Evolutionary conservation across 2,329 filamentous ascomycete genomes (phyloP).

Genomic region (Penicillium crustosum): DNA sequence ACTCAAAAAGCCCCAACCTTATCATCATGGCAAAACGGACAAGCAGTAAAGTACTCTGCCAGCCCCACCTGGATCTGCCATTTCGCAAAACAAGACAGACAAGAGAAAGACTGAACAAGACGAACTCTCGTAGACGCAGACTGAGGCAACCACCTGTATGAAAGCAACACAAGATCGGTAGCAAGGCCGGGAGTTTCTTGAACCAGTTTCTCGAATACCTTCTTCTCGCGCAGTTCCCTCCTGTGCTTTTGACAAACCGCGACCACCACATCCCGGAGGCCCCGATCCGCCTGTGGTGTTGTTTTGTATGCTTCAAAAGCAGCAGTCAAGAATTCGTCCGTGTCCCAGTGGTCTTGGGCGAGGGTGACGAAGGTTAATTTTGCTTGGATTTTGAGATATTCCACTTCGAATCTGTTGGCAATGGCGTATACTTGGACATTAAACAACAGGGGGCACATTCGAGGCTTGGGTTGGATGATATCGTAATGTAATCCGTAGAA

Average conservation of each 20-base stretch:
- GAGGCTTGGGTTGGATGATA: background rate
- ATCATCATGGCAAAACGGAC: conserved; percentile 2
- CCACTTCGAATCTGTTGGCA: background rate
- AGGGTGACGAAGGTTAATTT: background rate
- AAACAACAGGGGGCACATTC: background rate
- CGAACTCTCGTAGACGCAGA: background rate
- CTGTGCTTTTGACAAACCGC: background rate
- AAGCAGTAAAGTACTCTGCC: background rate
- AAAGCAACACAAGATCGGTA: conserved; percentile 2
- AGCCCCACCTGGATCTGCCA: conserved; percentile 1
- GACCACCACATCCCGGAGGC: conserved; percentile 8
- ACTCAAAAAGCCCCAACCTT: background rate
- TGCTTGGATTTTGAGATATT: conserved; percentile 2
- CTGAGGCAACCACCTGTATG: background rate
- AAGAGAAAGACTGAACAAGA: background rate
- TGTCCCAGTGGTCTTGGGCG: background rate
- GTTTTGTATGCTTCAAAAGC: conserved; percentile 3
- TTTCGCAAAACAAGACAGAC: background rate
- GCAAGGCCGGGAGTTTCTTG: background rate
- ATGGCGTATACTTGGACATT: background rate
- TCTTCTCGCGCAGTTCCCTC: background rate
- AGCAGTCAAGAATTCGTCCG: background rate
- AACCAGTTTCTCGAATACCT: background rate
- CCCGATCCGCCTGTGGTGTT: conserved; percentile 2
- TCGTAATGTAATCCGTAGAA: background rate